Conservation (phyloP, 306 rosid species). For the Pueraria montana region DNA sequence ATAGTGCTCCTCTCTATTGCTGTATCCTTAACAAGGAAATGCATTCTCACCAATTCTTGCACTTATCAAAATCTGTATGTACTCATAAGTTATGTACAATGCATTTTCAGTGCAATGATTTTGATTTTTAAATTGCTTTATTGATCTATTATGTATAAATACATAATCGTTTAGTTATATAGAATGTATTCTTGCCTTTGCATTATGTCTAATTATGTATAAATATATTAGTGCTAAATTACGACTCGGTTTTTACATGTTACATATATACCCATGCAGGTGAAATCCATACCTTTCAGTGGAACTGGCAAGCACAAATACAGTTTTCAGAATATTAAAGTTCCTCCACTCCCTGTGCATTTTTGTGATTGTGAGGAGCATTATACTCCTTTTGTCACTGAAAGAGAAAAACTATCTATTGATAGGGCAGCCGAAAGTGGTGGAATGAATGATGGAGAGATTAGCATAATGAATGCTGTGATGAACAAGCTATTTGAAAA, state of each 20-base stretch:
- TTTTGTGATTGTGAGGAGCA: slow-evolving; percentile 98
- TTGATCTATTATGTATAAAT: not conserved
- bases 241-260: slow-evolving; percentile 19
- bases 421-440: slow-evolving; percentile 50
- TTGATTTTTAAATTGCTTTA: slow-evolving; percentile 33
- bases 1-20: not conserved
- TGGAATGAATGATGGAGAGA: slow-evolving; percentile 74
- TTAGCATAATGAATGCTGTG: slow-evolving; percentile 76
- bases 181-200: slow-evolving; percentile 7
- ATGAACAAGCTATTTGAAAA: slow-evolving; percentile 73
- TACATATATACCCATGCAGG: slow-evolving; percentile 55
- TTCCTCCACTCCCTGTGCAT: slow-evolving; percentile 76
- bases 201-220: not conserved
- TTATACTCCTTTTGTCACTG: slow-evolving; percentile 51
- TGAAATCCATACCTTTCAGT: slow-evolving; percentile 79
- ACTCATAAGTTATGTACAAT: not conserved
- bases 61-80: not conserved
- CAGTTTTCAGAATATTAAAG: slow-evolving; percentile 84
- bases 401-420: slow-evolving; percentile 43
- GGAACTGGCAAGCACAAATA: slow-evolving; percentile 97
- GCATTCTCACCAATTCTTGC: not conserved
- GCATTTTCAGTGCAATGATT: slow-evolving; percentile 30
- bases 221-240: slow-evolving; percentile 29
- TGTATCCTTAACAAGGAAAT: slow-evolving; percentile 3
- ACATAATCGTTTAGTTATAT: not conserved